Evolutionary conservation across 2,329 filamentous ascomycete genomes (phyloP).

Genomic region (Colletotrichum higginsianum): DNA sequence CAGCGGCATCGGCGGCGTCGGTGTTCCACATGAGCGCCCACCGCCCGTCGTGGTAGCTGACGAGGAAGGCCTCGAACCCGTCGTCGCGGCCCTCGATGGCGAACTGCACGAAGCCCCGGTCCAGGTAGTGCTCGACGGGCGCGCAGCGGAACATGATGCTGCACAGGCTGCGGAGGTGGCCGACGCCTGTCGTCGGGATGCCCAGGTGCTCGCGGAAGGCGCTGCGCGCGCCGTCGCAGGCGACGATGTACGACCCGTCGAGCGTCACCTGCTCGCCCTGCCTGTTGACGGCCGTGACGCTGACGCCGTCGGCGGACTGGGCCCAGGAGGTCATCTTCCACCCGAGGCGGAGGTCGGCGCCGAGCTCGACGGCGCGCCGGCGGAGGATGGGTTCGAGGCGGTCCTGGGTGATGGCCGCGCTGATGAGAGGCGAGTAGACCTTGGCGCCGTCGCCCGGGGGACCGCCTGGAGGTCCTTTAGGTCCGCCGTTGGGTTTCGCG

Average conservation of each 20-base stretch:
- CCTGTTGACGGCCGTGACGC: constrained; percentile 1
- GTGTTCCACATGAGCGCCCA: constrained; percentile 42
- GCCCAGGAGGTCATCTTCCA: constrained; percentile 50
- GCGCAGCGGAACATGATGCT: constrained; percentile 54
- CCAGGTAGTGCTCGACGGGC: constrained; percentile 47
- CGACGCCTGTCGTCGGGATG: constrained; percentile 48
- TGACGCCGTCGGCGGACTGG: constrained; percentile 40
- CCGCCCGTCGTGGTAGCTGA: constrained; percentile 46
- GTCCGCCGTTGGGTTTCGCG: constrained; percentile 31
- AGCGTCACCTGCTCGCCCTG: constrained; percentile 44
- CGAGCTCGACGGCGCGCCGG: constrained; percentile 49
- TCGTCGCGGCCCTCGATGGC: constrained; percentile 46
- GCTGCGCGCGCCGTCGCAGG: constrained; percentile 54
- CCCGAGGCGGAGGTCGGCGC: constrained; percentile 53
- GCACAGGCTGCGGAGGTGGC: constrained; percentile 50
- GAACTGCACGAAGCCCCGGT: constrained; percentile 52
- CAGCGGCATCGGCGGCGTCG: neutral
- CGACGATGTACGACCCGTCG: constrained; percentile 54
- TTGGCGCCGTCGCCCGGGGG: neutral
- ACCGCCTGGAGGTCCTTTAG: neutral
- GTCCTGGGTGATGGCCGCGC: constrained; percentile 55
- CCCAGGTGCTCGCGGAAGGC: constrained; percentile 47
- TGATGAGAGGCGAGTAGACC: constrained; percentile 43
- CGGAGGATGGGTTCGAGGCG: constrained; percentile 57
- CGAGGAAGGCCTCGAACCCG: constrained; percentile 47